Percentiles rank a stretch among this genome's conserved stretches.
These are phyloP conservation scores for Anthracocystis setariae DNA, from an alignment of 1,284 basidiomycete species.

Conservation along the genomic window DNA sequence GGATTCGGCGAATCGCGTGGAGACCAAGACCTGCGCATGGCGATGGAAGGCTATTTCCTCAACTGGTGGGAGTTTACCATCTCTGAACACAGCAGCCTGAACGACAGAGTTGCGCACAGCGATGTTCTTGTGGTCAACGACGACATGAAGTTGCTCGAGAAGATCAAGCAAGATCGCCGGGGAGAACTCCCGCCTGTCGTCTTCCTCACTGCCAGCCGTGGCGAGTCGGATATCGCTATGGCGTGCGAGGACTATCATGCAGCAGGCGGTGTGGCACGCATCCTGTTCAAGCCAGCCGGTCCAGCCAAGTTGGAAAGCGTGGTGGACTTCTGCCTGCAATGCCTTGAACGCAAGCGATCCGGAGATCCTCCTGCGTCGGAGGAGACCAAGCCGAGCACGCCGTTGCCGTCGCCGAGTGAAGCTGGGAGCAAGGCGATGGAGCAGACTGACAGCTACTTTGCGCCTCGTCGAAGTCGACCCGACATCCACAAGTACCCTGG, in stretches of 20 bases:
- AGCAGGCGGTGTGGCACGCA: conserved; percentile 84
- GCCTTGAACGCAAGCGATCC: conserved; percentile 68
- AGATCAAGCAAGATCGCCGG: conserved; percentile 24
- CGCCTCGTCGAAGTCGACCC: conserved; percentile 35
- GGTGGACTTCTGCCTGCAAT: conserved; percentile 78
- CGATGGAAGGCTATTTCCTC: conserved; percentile 76
- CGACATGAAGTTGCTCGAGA: conserved; percentile 73
- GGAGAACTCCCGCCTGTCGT: conserved; percentile 75
- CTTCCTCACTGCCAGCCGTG: conserved; percentile 77
- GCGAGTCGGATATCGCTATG: conserved; percentile 74
- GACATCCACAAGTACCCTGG: conserved; percentile 24
- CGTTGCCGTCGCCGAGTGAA: conserved; percentile 47
- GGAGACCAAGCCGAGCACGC: conserved; percentile 53
- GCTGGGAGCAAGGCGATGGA: conserved; percentile 30
- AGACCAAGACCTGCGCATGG: conserved; percentile 75
- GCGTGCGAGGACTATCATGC: conserved; percentile 77
- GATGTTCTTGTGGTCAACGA: conserved; percentile 88
- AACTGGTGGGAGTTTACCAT: conserved; percentile 81
- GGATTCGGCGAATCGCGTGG: conserved; percentile 79
- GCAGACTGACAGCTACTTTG: conserved; percentile 49
- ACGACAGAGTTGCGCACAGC: conserved; percentile 67
- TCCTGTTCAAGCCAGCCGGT: conserved; percentile 88
- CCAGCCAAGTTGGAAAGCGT: conserved; percentile 79
- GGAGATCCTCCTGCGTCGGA: conserved; percentile 48
- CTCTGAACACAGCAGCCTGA: conserved; percentile 9